Percentiles rank a stretch among this genome's conserved stretches.
Evolutionary conservation across 805 yeast genomes (phyloP).

Genomic region (Cyberlindnera veronae): DNA sequence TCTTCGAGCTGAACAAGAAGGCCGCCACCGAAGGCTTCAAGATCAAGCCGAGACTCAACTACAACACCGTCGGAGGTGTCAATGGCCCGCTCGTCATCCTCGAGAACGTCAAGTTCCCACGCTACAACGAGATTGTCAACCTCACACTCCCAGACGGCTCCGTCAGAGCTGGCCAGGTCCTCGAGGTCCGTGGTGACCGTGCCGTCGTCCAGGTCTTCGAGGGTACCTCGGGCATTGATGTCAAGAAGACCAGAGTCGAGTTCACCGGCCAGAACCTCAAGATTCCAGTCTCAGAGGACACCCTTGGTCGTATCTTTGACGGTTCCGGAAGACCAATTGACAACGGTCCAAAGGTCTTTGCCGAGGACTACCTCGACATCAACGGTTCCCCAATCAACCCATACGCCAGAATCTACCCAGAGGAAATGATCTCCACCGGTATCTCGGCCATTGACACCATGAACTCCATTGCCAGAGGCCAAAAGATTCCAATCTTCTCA

Average conservation of each 20-base stretch:
- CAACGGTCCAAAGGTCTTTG: slow-evolving; percentile 96
- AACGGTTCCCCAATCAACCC: slow-evolving; percentile 99
- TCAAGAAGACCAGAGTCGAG: slow-evolving; percentile 94
- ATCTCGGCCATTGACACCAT: slow-evolving; percentile 97
- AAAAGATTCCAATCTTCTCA: slow-evolving; percentile 97
- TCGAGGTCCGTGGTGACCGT: slow-evolving; percentile 94
- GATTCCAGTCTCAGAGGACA: slow-evolving; percentile 94
- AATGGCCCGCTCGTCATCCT: slow-evolving; percentile 96
- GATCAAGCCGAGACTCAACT: slow-evolving; percentile 84
- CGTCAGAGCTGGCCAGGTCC: slow-evolving; percentile 93
- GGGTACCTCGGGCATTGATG: slow-evolving; percentile 99
- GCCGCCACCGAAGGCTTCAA: slow-evolving; percentile 92
- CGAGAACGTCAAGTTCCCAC: slow-evolving; percentile 82
- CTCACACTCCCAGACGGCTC: slow-evolving; percentile 96
- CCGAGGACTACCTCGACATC: slow-evolving; percentile 97
- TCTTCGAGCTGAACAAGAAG: slow-evolving; percentile 75
- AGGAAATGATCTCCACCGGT: slow-evolving; percentile 99
- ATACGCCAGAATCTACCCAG: slow-evolving; percentile 96
- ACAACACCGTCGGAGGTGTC: slow-evolving; percentile 97
- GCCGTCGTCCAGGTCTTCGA: slow-evolving; percentile 99
- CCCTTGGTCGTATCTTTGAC: slow-evolving; percentile 96
- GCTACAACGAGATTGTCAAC: slow-evolving; percentile 95
- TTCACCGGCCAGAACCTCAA: slow-evolving; percentile 93
- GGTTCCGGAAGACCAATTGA: slow-evolving; percentile 99
- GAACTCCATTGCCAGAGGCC: slow-evolving; percentile 99